These are phyloP conservation scores for Artemisia tridentata DNA, from an alignment of 129 eudicot genomes.

Conservation along the genomic window DNA sequence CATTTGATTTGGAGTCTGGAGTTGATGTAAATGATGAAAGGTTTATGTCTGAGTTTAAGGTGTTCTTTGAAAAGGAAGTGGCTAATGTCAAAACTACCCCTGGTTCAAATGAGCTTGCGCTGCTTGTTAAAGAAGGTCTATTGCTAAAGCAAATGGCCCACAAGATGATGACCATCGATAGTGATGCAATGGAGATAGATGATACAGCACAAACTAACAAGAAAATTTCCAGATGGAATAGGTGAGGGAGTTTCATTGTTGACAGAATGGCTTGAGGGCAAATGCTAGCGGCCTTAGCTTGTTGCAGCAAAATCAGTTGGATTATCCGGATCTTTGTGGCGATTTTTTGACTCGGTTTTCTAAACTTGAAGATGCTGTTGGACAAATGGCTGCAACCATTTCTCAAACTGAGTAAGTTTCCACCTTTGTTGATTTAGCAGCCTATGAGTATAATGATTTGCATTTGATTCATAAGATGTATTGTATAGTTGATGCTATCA, in stretches of 20 bases:
- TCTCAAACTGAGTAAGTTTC: slow-evolving; percentile 37
- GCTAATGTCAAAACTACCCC: slow-evolving; percentile 44
- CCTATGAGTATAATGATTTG: slow-evolving; percentile 1
- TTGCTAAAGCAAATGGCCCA: slow-evolving; percentile 44
- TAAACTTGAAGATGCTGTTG: slow-evolving; percentile 60
- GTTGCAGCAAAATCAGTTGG: slow-evolving; percentile 52
- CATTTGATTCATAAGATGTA: not conserved
- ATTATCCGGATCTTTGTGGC: slow-evolving; percentile 40
- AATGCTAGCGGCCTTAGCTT: slow-evolving; percentile 57
- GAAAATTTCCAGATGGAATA: slow-evolving; percentile 65
- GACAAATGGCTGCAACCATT: slow-evolving; percentile 54
- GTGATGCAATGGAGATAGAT: slow-evolving; percentile 50
- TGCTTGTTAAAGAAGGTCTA: slow-evolving; percentile 55
- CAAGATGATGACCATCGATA: slow-evolving; percentile 16
- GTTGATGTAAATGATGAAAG: slow-evolving; percentile 59
- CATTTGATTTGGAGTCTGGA: slow-evolving; percentile 67
- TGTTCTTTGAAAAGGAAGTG: slow-evolving; percentile 72
- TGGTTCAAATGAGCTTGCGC: slow-evolving; percentile 33
- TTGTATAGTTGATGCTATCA: slow-evolving; percentile 1
- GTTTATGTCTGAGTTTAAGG: slow-evolving; percentile 85
- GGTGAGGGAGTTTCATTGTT: slow-evolving; percentile 66
- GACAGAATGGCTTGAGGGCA: slow-evolving; percentile 66
- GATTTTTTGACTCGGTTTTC: slow-evolving; percentile 57
- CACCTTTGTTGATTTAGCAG: not conserved
- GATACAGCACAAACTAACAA: slow-evolving; percentile 40